phyloP scores from a whole-genome alignment of 768 basidiomycete species.

The Hirschioporus abietinus region DNA sequence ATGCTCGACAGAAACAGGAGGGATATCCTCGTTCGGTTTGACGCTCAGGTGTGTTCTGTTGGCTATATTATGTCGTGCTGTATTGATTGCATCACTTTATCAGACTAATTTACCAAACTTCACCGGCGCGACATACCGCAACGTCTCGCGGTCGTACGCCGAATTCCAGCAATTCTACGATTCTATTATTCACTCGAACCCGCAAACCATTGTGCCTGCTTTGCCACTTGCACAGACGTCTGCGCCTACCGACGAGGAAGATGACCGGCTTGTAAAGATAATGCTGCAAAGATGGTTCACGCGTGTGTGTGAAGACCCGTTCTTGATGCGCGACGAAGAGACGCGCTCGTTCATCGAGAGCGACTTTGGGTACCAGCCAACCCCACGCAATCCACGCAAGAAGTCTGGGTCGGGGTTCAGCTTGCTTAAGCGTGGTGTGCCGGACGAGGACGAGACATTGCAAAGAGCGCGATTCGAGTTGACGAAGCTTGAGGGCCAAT shows the following conservation, averaged over 20 bases:
- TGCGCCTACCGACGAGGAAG: constrained; percentile 96
- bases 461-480: constrained; percentile 87
- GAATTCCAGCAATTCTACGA: constrained; percentile 96
- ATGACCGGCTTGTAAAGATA: constrained; percentile 91
- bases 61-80: not conserved
- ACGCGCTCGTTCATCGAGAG: constrained; percentile 92
- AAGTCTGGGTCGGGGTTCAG: constrained; percentile 73
- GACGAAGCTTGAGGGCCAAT: constrained; percentile 86
- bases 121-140: constrained; percentile 82
- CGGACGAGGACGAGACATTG: constrained; percentile 93
- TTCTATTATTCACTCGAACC: constrained; percentile 81
- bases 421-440: constrained; percentile 72
- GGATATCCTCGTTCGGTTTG: constrained; percentile 90
- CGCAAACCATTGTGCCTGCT: constrained; percentile 94
- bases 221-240: constrained; percentile 95
- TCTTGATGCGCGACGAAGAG: constrained; percentile 87
- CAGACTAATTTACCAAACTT: constrained; percentile 95
- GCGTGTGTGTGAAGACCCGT: constrained; percentile 87
- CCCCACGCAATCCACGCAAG: constrained; percentile 57
- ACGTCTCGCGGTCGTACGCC: constrained; percentile 90
- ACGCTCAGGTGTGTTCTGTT: constrained; percentile 72
- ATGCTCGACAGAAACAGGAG: constrained; percentile 91
- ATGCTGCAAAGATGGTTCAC: constrained; percentile 95
- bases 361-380: constrained; percentile 94
- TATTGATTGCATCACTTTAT: not conserved